Percentiles rank a stretch among this genome's conserved stretches.
phyloP scores from a whole-genome alignment of 2,329 filamentous ascomycete genomes.

The Colletotrichum sp. region DNA sequence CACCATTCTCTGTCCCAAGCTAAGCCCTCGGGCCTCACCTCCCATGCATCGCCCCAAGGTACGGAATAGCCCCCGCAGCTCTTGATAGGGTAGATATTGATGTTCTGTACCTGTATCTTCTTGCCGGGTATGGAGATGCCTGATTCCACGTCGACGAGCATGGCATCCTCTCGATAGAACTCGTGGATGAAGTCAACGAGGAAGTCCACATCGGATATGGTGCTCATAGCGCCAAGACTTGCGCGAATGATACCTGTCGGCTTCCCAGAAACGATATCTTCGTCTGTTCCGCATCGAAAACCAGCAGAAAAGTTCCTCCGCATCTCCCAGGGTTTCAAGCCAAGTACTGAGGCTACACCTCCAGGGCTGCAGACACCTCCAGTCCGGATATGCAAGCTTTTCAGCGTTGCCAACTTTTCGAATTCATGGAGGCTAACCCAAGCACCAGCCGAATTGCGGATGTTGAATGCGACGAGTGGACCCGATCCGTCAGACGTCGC shows the following conservation, averaged over 20 bases:
- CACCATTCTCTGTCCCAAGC: conserved; percentile 98
- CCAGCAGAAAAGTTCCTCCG: conserved; percentile 83
- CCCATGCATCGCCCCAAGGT: conserved; percentile 69
- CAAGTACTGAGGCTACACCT: conserved; percentile 76
- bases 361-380: conserved; percentile 93
- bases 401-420: conserved; percentile 82
- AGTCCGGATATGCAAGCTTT: conserved; percentile 82
- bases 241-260: conserved; percentile 86
- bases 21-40: conserved; percentile 79
- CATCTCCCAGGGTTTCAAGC: conserved; percentile 80
- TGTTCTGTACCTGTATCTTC: conserved; percentile 54
- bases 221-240: conserved; percentile 92
- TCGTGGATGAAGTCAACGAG: conserved; percentile 76
- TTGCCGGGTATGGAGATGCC: background rate
- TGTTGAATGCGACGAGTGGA: conserved; percentile 83
- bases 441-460: conserved; percentile 68
- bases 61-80: conserved; percentile 84
- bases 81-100: conserved; percentile 90
- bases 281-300: conserved; percentile 81
- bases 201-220: conserved; percentile 69
- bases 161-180: conserved; percentile 56
- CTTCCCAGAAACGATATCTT: conserved; percentile 81
- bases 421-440: conserved; percentile 86
- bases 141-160: background rate
- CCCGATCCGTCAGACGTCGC: conserved; percentile 54